Evolutionary conservation across 192 early-diverging fungal genomes (phyloP).

Genomic region (Geosiphon pyriformis): DNA sequence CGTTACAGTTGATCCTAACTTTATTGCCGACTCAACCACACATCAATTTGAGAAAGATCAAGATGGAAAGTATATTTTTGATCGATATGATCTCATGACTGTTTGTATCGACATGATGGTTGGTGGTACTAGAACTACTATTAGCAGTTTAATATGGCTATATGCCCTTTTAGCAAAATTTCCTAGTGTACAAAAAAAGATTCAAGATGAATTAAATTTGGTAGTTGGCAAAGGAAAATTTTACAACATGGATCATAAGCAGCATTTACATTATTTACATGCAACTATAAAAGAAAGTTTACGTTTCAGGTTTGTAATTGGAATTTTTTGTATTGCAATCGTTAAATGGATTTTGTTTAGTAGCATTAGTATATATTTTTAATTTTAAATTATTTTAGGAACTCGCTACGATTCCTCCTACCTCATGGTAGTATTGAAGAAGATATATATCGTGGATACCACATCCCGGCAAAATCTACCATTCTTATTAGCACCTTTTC

Average conservation of each 20-base stretch:
- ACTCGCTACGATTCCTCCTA: no score
- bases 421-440: not conserved
- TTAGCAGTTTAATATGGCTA: not conserved
- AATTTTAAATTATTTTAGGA: no score
- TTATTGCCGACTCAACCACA: not conserved
- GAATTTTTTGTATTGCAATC: not conserved
- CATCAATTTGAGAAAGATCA: not conserved
- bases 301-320: slow-evolving; percentile 1
- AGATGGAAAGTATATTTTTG: not conserved
- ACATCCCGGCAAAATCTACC: not conserved
- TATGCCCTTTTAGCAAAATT: not conserved
- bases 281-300: slow-evolving; percentile 10
- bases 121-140: not conserved
- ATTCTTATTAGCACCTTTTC: not conserved
- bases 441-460: slow-evolving; percentile 4
- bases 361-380: not conserved
- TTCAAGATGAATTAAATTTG: not conserved
- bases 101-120: not conserved
- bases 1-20: not conserved
- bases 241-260: not conserved
- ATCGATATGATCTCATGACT: not conserved
- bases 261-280: slow-evolving; percentile 2
- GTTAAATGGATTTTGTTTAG: not conserved
- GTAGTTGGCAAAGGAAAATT: not conserved
- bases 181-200: not conserved